Percentiles rank a stretch among this genome's conserved stretches.
Evolutionary conservation across 331 rosid species (phyloP).

Genomic region (Quercus lobata): DNA sequence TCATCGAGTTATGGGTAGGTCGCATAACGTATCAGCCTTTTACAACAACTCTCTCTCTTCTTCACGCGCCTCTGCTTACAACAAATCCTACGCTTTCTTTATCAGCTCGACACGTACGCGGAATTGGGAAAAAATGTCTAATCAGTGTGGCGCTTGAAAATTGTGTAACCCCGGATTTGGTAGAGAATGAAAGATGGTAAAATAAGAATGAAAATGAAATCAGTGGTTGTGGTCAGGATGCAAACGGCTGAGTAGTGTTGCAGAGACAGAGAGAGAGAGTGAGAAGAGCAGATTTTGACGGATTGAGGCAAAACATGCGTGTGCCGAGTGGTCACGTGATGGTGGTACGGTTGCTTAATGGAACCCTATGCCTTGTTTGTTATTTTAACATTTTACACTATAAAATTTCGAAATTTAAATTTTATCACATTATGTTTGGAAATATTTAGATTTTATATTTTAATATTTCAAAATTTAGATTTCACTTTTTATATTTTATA

Average conservation of each 20-base stretch:
- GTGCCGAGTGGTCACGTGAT: conserved; percentile 26
- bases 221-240: neutral
- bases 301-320: conserved; percentile 4
- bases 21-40: neutral
- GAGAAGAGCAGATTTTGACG: conserved; percentile 10
- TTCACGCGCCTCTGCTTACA: neutral
- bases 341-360: neutral
- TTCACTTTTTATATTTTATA: fast-evolving
- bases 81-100: neutral
- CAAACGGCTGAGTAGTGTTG: conserved; percentile 19
- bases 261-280: no score
- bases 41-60: no score
- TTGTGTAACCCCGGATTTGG: no score
- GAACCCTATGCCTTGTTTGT: neutral
- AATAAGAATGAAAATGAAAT: no score
- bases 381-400: neutral
- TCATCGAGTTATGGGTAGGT: neutral
- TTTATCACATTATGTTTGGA: fast-evolving
- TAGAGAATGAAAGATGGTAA: no score
- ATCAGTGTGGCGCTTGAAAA: neutral
- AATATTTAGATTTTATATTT: no score
- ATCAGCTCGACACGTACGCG: neutral
- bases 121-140: neutral
- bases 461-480: fast-evolving
- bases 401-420: no score